Percentiles rank a stretch among this genome's conserved stretches.
These are phyloP conservation scores for Phytophthora pisi DNA, from an alignment of 352 stramenopile genomes.

Conservation along the genomic window DNA sequence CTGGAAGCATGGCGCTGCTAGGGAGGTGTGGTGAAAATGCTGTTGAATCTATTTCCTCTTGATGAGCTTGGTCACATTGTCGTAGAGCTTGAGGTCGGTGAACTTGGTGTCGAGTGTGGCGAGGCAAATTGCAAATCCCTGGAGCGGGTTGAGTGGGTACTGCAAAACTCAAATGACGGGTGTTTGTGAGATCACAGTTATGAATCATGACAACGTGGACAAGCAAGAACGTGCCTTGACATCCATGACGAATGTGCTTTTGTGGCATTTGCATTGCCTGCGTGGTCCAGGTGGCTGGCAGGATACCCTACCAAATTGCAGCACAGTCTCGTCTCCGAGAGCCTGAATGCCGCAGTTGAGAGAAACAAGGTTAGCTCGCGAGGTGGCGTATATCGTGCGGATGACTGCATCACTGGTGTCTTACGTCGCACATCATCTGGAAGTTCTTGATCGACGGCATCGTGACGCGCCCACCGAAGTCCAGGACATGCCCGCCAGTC, in stretches of 20 bases:
- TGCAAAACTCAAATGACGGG: constrained; percentile 27
- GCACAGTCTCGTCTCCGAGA: constrained; percentile 44
- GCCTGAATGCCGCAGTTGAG: constrained; percentile 14
- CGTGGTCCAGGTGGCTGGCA: constrained; percentile 57
- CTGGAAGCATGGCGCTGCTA: constrained; percentile 5
- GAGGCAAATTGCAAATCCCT: constrained; percentile 91
- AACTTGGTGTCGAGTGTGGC: constrained; percentile 86
- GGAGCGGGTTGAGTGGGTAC: constrained; percentile 81
- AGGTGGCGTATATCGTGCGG: neutral
- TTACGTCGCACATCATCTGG: constrained; percentile 63
- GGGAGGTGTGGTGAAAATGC: constrained; percentile 14
- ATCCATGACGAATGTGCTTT: constrained; percentile 95
- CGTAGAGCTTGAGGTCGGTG: constrained; percentile 55
- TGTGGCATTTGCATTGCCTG: constrained; percentile 68
- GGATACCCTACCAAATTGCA: constrained; percentile 73
- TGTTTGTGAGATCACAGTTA: neutral
- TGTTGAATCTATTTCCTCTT: constrained; percentile 42
- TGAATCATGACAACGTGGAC: neutral
- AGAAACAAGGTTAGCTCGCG: neutral
- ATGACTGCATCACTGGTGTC: constrained; percentile 48
- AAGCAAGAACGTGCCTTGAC: constrained; percentile 54
- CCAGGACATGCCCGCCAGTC: constrained; percentile 60
- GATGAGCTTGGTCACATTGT: constrained; percentile 50
- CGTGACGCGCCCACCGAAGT: constrained; percentile 68
- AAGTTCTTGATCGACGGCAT: constrained; percentile 83